Percentiles rank a stretch among this genome's conserved stretches.
These are phyloP conservation scores for Pneumocystis oryctolagi DNA, from an alignment of 1,139 yeast species.

Conservation along the genomic window DNA sequence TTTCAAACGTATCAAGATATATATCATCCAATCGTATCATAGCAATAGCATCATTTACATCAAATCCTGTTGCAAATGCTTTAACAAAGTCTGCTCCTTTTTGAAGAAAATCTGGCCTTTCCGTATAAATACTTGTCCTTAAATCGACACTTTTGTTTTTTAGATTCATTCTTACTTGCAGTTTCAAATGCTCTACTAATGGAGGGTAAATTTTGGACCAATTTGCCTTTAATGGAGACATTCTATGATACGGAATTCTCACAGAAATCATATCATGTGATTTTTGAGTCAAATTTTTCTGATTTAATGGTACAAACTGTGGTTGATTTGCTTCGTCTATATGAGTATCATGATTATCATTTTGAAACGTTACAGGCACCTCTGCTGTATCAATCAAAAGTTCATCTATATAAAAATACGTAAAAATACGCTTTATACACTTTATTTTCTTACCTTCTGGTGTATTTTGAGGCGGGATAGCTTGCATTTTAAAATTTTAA, in stretches of 20 bases:
- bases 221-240: conserved; percentile 74
- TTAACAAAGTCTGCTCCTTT: conserved; percentile 93
- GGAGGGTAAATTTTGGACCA: conserved; percentile 96
- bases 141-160: conserved; percentile 66
- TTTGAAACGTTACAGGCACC: conserved; percentile 10
- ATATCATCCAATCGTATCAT: conserved; percentile 83
- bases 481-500: background rate
- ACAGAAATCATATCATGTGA: conserved; percentile 77
- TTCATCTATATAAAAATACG: conserved; percentile 30
- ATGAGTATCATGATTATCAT: conserved; percentile 27
- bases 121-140: conserved; percentile 66
- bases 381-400: conserved; percentile 44
- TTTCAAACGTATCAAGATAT: conserved; percentile 90
- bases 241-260: conserved; percentile 90
- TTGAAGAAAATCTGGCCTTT: conserved; percentile 87
- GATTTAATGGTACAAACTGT: conserved; percentile 60
- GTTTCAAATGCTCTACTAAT: conserved; percentile 77
- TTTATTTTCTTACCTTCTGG: background rate
- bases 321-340: conserved; percentile 88
- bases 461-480: background rate
- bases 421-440: background rate
- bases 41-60: conserved; percentile 92
- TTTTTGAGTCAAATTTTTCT: conserved; percentile 42
- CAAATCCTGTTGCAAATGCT: conserved; percentile 92
- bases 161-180: conserved; percentile 91